A percentile compares a stretch with the other conserved stretches of the same genome.
Conservation (phyloP, 225 moss, liverwort and hornwort genomes). For the Pleurozium schreberi region DNA sequence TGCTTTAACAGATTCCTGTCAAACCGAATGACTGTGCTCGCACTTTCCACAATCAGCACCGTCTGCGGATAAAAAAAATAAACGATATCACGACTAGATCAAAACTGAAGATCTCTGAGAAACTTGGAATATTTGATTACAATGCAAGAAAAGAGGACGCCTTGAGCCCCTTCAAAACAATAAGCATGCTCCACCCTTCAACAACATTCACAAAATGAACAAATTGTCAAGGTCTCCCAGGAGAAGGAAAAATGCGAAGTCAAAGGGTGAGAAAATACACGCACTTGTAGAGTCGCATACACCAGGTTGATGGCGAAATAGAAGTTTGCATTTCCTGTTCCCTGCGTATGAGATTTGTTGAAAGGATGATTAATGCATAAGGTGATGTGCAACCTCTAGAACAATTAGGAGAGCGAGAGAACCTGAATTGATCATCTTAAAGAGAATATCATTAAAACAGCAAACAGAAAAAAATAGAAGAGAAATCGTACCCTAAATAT, state of each 20-base stretch:
- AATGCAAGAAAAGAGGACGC: not conserved
- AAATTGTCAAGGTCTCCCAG: not conserved
- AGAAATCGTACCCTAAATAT: slow-evolving; percentile 66
- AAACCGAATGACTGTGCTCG: slow-evolving; percentile 60
- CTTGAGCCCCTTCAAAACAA: not conserved
- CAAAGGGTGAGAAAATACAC: not conserved
- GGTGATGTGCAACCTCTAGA: not conserved
- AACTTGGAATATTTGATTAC: not conserved
- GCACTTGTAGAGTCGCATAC: slow-evolving; percentile 75
- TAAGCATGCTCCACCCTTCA: not conserved
- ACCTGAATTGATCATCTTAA: not conserved
- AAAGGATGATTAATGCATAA: not conserved
- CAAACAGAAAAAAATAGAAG: not conserved
- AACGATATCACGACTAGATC: not conserved
- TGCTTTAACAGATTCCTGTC: slow-evolving; percentile 51
- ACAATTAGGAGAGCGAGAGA: not conserved
- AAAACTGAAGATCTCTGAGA: not conserved
- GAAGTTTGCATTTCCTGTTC: slow-evolving; percentile 95
- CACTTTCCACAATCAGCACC: slow-evolving; percentile 79
- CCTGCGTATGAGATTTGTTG: slow-evolving; percentile 23
- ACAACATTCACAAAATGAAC: not conserved
- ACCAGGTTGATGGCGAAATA: slow-evolving; percentile 84
- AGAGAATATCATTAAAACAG: not conserved
- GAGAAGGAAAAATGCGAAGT: not conserved
- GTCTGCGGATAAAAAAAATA: slow-evolving; percentile 33